Evolutionary conservation across 371 early-diverging fungal genomes (phyloP), one percentile per base, ranked within the genome.

Genomic region (Mortierella sp.): DNA sequence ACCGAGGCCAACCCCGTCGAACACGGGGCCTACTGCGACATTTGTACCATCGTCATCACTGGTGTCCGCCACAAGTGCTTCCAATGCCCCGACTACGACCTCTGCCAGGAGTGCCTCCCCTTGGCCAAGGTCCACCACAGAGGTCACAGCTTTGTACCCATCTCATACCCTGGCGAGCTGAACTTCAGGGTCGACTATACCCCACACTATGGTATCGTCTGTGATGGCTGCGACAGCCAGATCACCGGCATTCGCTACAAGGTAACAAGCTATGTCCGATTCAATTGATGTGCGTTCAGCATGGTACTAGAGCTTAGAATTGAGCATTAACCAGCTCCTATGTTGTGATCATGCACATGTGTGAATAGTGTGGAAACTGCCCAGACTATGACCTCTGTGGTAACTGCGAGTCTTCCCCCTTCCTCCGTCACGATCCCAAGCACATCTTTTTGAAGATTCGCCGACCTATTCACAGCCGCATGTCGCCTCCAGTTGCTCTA

Each of bases 361-460:
- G 14, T 37, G 10, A 16, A 59, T 82, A 93, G 92, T 93, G 93
- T 78, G 91, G 90, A 21, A 89, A 91, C 72, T 93, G 93, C 59
- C 31, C 76, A 31, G 90, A 92, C 73, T 93, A 81, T 74, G 92
- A 92, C 69, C 76, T 91, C 8, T 93, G 93, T 73, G 88, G 88
- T 69, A 88, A 81, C 26, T 93, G 93, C 59, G 92, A 93, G 81
- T 78, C 89, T 21, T 70, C 80, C 1, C 77, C 87, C 1, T n/a
- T 72, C 13, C 72, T 78, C 4, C 72, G 79, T 16, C 93, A 93
- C 72, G 86, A 90, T 46, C 73, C 82, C 13, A 55, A 67, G 1
- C 93, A 93, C 80, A 77, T 90, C 40, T 92, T 93, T 43, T 64
- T 93, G 10, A 93, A 93, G 78, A 82, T 93, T 44, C 88, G 89